These are phyloP conservation scores for Phytophthora fragariae DNA, from an alignment of 352 stramenopile species.

Conservation along the genomic window DNA sequence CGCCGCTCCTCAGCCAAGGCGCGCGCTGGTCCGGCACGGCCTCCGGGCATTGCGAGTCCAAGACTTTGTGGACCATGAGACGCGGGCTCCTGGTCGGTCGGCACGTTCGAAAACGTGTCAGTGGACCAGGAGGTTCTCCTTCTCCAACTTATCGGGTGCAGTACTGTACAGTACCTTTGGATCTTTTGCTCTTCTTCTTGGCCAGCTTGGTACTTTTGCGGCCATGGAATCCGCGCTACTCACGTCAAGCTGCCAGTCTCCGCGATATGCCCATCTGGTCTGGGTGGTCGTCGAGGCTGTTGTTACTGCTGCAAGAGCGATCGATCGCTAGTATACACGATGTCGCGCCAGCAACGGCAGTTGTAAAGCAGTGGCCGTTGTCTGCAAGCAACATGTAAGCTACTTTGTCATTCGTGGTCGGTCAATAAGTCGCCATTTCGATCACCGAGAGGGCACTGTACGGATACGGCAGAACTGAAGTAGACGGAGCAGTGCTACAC, in stretches of 20 bases:
- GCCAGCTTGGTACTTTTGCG: conserved; percentile 18
- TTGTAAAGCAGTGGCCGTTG: not conserved
- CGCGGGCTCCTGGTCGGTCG: not conserved
- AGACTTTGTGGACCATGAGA: not conserved
- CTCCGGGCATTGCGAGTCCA: not conserved
- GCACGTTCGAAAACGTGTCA: not conserved
- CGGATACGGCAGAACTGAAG: conserved; percentile 15
- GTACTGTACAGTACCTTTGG: too few relatives aligned
- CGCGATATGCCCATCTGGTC: not conserved
- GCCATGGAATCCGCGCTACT: conserved; percentile 17
- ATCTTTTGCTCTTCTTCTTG: not conserved
- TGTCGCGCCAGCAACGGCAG: not conserved
- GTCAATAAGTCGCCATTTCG: not conserved
- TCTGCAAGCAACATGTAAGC: not conserved
- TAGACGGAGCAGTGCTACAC: conserved; percentile 29
- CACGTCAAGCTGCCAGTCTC: conserved; percentile 6
- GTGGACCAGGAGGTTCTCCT: not conserved
- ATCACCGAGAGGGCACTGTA: conserved; percentile 21
- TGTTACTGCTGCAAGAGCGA: conserved; percentile 7
- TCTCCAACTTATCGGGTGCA: not conserved
- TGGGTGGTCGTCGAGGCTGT: conserved; percentile 20
- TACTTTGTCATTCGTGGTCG: not conserved
- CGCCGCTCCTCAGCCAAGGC: conserved; percentile 1
- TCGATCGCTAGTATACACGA: not conserved
- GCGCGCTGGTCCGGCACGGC: conserved; percentile 3